Conservation (phyloP, 441 rosid genomes). For the Codiaeum variegatum region DNA sequence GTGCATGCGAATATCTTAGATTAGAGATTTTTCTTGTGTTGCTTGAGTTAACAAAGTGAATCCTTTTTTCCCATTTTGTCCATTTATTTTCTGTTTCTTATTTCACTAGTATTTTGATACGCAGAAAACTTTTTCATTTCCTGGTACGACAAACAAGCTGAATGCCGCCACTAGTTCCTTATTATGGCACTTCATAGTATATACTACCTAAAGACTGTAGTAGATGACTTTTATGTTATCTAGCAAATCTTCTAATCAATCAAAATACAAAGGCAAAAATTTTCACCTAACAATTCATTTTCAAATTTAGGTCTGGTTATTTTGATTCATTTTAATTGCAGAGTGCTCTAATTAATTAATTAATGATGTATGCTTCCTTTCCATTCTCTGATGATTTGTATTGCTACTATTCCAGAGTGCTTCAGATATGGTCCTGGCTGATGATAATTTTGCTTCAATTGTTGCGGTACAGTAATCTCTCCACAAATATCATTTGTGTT, state of each 20-base stretch:
- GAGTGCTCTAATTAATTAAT: constrained; percentile 1
- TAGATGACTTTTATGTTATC: constrained; percentile 2
- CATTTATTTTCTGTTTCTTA: background rate
- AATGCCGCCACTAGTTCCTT: background rate
- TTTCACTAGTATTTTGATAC: background rate
- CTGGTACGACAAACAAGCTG: background rate
- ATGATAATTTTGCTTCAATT: constrained; percentile 96
- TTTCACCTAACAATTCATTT: background rate
- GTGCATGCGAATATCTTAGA: background rate
- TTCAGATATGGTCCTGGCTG: constrained; percentile 99
- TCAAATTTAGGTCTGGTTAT: background rate
- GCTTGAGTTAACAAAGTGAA: background rate
- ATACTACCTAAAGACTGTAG: background rate
- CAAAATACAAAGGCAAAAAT: background rate
- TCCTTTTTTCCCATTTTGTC: background rate
- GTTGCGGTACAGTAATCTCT: constrained; percentile 66
- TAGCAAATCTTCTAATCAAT: background rate
- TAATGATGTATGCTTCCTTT: background rate
- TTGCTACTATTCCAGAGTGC: constrained; percentile 68
- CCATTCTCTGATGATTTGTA: constrained; percentile 19
- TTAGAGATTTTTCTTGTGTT: background rate
- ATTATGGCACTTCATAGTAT: constrained; percentile 7
- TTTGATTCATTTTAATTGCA: background rate
- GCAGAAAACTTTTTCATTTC: background rate
- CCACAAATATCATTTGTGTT: constrained; percentile 10